Conservation (phyloP, 2,329 filamentous ascomycete genomes). For the Purpureocillium lavendulum region DNA sequence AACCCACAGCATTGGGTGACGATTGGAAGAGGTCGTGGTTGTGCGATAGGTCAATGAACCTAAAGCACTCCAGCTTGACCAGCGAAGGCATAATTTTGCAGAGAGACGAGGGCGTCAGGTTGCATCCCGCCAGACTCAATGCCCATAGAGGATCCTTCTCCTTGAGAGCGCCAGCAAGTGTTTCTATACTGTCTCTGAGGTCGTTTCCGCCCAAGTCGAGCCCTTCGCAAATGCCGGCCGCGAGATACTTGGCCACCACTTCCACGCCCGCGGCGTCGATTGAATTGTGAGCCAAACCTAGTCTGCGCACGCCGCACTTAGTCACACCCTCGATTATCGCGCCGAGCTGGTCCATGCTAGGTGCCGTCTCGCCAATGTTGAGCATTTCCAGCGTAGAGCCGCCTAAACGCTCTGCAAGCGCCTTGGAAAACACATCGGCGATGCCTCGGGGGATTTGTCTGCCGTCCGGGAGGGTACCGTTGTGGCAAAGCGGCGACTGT, state of each 20-base stretch:
- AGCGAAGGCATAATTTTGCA: slow-evolving; percentile 69
- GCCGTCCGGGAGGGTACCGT: slow-evolving; percentile 22
- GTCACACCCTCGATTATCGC: slow-evolving; percentile 76
- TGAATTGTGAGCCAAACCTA: slow-evolving; percentile 77
- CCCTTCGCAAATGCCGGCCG: slow-evolving; percentile 71
- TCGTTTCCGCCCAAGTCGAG: slow-evolving; percentile 87
- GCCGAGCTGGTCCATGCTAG: slow-evolving; percentile 63
- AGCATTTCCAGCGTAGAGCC: slow-evolving; percentile 73
- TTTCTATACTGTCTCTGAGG: slow-evolving; percentile 44
- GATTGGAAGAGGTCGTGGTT: slow-evolving; percentile 73
- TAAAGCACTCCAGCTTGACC: slow-evolving; percentile 60
- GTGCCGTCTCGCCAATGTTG: slow-evolving; percentile 70
- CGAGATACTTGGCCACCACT: slow-evolving; percentile 69
- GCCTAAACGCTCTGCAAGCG: slow-evolving; percentile 67
- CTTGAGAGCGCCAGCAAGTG: slow-evolving; percentile 42
- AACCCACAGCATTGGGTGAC: slow-evolving; percentile 62
- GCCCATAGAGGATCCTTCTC: slow-evolving; percentile 61
- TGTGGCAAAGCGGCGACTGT: slow-evolving; percentile 20
- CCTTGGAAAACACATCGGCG: slow-evolving; percentile 62
- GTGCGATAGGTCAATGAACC: slow-evolving; percentile 87
- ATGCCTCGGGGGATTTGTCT: slow-evolving; percentile 23
- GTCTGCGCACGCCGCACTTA: slow-evolving; percentile 65
- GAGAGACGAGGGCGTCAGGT: slow-evolving; percentile 64
- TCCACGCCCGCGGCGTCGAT: slow-evolving; percentile 66
- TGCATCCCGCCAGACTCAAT: slow-evolving; percentile 79